Base-by-base conservation (phyloP, 164 flowering plant genomes). In the Echeveria elegans region DNA sequence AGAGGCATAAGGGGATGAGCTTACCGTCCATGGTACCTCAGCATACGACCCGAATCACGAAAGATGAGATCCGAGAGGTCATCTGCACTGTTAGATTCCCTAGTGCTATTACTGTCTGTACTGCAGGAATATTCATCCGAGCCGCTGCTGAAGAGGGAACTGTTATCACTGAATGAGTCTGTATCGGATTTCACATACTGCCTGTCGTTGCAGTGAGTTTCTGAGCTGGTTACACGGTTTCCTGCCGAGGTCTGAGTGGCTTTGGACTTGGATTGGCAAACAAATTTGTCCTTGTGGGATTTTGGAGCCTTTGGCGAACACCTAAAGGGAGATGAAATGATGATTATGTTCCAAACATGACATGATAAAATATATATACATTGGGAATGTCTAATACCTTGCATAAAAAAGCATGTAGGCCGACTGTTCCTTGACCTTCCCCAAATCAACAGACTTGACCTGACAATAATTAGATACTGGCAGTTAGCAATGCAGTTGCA, bases 91-190 rank as follows among this genome's bases (percentile, higher is more conserved):
- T 75, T 72, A 6, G 98, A 87, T 56, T 84, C 96, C 68, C 83
- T 72, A 37, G 82, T 84, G 82, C 94, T 84, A 43, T 4, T 43
- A 82, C 94, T 84, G 59, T 87, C 91, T 0, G 94, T 89, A 60
- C 92, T 86, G 72, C 82, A 85, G 7, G 98, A 89, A 28, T 85
- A 85, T 77, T 85, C 91, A 66, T 91, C 97, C 0, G 98, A 93
- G 75, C 85, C 81, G 82, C 85, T 84, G 71, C 90, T 85, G 65
- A 89, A 70, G 7, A 89, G 85, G 60, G 97, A 86, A 24, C 84
- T 82, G 67, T 72, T 84, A 67, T 92, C 97, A 69, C 97, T 91
- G 6, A 85, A 85, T 24, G 88, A 86, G 60, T 88, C 97, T 41
- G 76, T 74, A 65, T 78, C 85, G 21, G 70, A 68, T 62, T 77